Base-by-base conservation (phyloP, 768 basidiomycete genomes). In the Pisolithus microcarpus region DNA sequence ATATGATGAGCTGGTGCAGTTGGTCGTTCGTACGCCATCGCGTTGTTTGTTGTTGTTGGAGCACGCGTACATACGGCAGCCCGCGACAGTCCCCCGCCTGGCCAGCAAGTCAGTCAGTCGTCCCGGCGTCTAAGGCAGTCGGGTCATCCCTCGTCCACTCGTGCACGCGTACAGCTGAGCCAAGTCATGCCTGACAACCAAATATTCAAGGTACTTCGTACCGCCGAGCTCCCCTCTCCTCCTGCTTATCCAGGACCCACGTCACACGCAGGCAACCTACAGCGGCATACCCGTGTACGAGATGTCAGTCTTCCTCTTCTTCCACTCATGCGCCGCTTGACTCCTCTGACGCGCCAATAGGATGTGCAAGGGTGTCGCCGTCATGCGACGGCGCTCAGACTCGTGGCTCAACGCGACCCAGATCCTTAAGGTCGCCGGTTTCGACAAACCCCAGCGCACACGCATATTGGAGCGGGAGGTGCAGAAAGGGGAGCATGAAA, bases 321-420 rank as follows among this genome's bases (percentile, higher is more conserved):
- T 71, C 70, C 15, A 28, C n/a, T 38, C 36, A 23, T 61, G 67
- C 69, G 67, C 61, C 51, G 61, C 54, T 67, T 72, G 57, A 68
- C 56, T 38, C 59, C 44, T 55, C 55, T 61, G 61, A 70, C 71
- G 68, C 75, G 75, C 65, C 58, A 58, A 34, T 15, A 92, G 90
- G 88, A 90, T 92, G 85, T 88, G 84, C 73, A 91, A 91, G 65
- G 85, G 88, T 48, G 89, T 98, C 64, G 95, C 96, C 49, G 92
- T 98, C 55, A 99, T 99, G 96, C 83, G 95, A 44, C 80, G 96
- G 61, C 86, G 93, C 65, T 79, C 90, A 36, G 96, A 99, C 71
- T 88, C 87, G 38, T 99, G 96, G 90, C 78, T 99, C 52, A 99
- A 99, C 79, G 96, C 96, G 70, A 99, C 96, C 1, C 92, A 95